Percentiles rank a stretch among this genome's conserved stretches.
These are phyloP conservation scores for Scheffersomyces segobiensis DNA, from an alignment of 1,139 yeast species.

Conservation along the genomic window DNA sequence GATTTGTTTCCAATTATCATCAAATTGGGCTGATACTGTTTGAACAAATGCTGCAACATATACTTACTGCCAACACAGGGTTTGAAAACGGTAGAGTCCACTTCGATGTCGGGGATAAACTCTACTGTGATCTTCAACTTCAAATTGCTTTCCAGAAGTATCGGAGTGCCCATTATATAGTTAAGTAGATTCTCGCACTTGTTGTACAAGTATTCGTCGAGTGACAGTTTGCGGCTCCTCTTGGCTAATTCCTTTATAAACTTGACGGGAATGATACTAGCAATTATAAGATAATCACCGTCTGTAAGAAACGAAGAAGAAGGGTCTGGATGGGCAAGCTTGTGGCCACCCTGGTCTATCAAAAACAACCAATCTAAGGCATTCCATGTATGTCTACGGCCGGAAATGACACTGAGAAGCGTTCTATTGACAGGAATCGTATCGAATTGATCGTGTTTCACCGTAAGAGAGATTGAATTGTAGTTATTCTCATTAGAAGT, in stretches of 20 bases:
- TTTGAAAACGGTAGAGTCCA: not conserved
- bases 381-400: constrained; percentile 49
- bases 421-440: constrained; percentile 25
- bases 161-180: constrained; percentile 36
- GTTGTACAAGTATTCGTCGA: constrained; percentile 33
- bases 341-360: constrained; percentile 9
- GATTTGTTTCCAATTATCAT: constrained; percentile 37
- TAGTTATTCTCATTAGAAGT: constrained; percentile 43
- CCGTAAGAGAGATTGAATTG: constrained; percentile 40
- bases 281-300: constrained; percentile 41
- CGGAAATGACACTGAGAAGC: constrained; percentile 38
- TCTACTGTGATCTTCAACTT: constrained; percentile 56
- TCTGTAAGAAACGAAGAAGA: constrained; percentile 27
- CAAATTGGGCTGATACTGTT: constrained; percentile 45
- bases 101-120: constrained; percentile 33
- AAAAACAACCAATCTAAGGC: constrained; percentile 40
- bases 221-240: constrained; percentile 7
- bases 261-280: constrained; percentile 38
- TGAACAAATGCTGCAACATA: constrained; percentile 37
- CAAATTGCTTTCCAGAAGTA: constrained; percentile 21
- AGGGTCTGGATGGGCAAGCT: not conserved
- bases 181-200: constrained; percentile 43
- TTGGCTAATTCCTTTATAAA: constrained; percentile 19
- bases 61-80: constrained; percentile 29
- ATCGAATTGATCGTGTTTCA: constrained; percentile 35